Evolutionary conservation across 139 green algal genomes (phyloP).

Genomic region (Raphidocelis subcapitata): DNA sequence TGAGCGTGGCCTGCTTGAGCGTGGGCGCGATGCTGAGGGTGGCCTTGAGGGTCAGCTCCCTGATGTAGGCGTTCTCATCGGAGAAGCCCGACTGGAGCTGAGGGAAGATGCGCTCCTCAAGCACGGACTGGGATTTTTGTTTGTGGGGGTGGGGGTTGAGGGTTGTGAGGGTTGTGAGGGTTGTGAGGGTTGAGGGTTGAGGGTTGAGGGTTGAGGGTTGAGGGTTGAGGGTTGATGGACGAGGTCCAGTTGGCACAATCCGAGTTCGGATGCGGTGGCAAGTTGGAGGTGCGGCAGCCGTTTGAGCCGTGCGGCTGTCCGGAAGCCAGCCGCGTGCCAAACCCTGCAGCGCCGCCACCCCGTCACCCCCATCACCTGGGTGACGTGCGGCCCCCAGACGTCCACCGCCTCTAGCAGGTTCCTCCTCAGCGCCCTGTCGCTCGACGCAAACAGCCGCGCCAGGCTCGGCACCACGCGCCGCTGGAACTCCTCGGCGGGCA

Average conservation of each 20-base stretch:
- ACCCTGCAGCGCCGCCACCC: too few species aligned
- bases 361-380: constrained; percentile 12
- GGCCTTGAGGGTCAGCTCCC: constrained; percentile 96
- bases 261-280: too few species aligned
- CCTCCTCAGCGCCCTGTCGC: constrained; percentile 81
- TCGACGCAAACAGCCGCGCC: constrained; percentile 85
- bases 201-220: too few species aligned
- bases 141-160: not conserved
- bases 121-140: constrained; percentile 31
- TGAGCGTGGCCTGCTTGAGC: constrained; percentile 86
- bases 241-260: not conserved
- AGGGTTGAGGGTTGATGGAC: too few species aligned
- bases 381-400: constrained; percentile 59
- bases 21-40: constrained; percentile 90
- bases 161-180: not conserved
- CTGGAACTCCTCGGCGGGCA: constrained; percentile 75
- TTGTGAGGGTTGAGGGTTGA: too few species aligned
- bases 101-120: constrained; percentile 89
- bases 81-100: constrained; percentile 80
- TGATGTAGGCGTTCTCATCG: constrained; percentile 88
- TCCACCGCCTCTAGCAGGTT: constrained; percentile 89
- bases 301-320: too few species aligned
- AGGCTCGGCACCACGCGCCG: constrained; percentile 83
- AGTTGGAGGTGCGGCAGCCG: too few species aligned
- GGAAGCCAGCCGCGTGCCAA: too few species aligned